Evolutionary conservation across 371 early-diverging fungal genomes (phyloP).

Genomic region (Apophysomyces sp.): DNA sequence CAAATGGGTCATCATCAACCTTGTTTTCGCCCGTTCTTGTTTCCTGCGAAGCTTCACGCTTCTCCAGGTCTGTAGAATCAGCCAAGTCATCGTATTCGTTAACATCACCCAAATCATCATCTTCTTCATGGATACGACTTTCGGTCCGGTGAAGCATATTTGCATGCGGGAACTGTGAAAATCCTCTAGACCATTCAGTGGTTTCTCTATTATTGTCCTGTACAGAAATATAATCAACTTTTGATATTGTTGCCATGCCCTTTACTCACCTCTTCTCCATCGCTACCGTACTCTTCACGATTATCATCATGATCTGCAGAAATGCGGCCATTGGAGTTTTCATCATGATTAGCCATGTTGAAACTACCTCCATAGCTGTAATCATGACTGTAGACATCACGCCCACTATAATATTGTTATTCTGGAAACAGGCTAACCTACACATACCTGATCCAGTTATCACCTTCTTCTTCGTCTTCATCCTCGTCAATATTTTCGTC

Average conservation of each 20-base stretch:
- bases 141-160: slow-evolving; percentile 24
- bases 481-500: slow-evolving; percentile 33
- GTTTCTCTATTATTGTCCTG: neutral
- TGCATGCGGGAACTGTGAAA: slow-evolving; percentile 45
- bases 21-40: slow-evolving; percentile 10
- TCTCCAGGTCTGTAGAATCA: slow-evolving; percentile 32
- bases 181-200: slow-evolving; percentile 32
- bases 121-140: slow-evolving; percentile 23
- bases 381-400: slow-evolving; percentile 24
- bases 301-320: slow-evolving; percentile 4
- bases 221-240: neutral
- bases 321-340: neutral
- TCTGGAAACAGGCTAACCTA: neutral
- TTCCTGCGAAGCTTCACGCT: slow-evolving; percentile 22
- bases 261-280: slow-evolving; percentile 20
- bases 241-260: too few relatives aligned
- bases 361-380: slow-evolving; percentile 10
- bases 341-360: slow-evolving; percentile 17
- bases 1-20: slow-evolving; percentile 21
- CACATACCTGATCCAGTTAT: slow-evolving; percentile 25
- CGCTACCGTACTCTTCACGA: slow-evolving; percentile 10
- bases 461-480: slow-evolving; percentile 27
- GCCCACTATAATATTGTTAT: slow-evolving; percentile 10
- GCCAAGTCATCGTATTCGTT: slow-evolving; percentile 37
- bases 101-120: slow-evolving; percentile 36